Evolutionary conservation across 768 basidiomycete species (phyloP).

Genomic region (Hypholoma fasciculare): DNA sequence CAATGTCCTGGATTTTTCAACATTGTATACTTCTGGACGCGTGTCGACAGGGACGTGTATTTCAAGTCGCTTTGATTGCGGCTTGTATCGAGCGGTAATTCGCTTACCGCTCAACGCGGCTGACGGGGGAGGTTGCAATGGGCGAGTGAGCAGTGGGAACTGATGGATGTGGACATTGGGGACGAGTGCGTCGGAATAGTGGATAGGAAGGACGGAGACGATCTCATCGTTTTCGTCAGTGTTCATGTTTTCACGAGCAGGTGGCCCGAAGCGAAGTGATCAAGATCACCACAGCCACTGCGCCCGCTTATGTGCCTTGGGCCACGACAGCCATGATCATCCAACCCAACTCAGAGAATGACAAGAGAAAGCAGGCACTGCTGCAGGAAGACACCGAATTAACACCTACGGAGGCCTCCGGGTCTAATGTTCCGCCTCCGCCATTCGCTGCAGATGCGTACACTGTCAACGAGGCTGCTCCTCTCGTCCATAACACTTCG

Average conservation of each 20-base stretch:
- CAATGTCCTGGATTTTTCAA: conserved; percentile 64
- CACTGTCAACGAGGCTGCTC: not conserved
- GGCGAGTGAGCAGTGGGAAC: conserved; percentile 73
- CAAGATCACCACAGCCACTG: conserved; percentile 1
- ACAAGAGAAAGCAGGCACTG: not conserved
- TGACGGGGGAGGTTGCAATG: conserved; percentile 76
- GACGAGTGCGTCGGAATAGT: conserved; percentile 59
- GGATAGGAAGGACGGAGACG: conserved; percentile 69
- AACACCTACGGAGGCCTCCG: not conserved
- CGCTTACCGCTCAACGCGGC: conserved; percentile 72
- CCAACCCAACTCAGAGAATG: not conserved
- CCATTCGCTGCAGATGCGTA: not conserved
- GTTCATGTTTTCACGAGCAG: conserved; percentile 19
- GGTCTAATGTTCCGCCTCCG: not conserved
- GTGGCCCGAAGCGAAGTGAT: not conserved
- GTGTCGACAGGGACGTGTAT: conserved; percentile 83
- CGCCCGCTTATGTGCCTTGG: not conserved
- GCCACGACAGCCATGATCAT: conserved; percentile 1
- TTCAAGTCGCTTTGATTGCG: conserved; percentile 61
- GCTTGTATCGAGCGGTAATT: conserved; percentile 73
- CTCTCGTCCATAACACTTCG: not conserved
- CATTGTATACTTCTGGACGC: conserved; percentile 79
- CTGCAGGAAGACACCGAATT: not conserved
- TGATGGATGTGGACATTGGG: conserved; percentile 79
- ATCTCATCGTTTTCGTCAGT: conserved; percentile 55